Percentiles rank a stretch among this genome's conserved stretches.
phyloP scores from a whole-genome alignment of 2,329 filamentous ascomycete species.

The Acephala macrosclerotiorum region DNA sequence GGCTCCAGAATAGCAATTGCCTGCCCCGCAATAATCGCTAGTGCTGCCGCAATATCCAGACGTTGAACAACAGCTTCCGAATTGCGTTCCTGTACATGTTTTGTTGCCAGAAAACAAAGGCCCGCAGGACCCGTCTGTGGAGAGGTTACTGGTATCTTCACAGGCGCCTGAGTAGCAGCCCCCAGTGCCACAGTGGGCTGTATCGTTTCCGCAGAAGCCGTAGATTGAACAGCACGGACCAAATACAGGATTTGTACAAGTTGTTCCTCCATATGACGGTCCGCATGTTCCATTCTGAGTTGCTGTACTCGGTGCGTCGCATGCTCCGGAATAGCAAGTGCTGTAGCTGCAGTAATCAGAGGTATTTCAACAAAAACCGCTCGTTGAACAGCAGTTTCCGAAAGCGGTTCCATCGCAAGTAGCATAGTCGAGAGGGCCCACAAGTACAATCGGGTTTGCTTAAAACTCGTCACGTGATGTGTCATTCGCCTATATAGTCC shows the following conservation, averaged over 20 bases:
- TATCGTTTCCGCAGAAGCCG: constrained; percentile 26
- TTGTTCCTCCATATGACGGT: not conserved
- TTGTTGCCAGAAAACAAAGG: constrained; percentile 41
- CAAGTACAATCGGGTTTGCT: too few relatives aligned
- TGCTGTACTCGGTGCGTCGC: not conserved
- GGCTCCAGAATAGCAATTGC: constrained; percentile 37
- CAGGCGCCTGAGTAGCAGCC: constrained; percentile 39
- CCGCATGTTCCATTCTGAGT: not conserved
- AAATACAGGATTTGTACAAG: not conserved
- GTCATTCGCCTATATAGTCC: too few relatives aligned
- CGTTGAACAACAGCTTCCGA: constrained; percentile 39
- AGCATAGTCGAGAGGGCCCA: constrained; percentile 17
- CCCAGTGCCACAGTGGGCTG: constrained; percentile 38
- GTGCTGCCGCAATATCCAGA: constrained; percentile 39
- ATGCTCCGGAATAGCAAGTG: constrained; percentile 10
- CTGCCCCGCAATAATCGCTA: constrained; percentile 35
- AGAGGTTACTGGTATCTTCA: constrained; percentile 37
- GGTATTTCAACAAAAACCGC: constrained; percentile 21
- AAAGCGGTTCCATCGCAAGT: constrained; percentile 18
- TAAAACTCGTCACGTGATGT: too few relatives aligned
- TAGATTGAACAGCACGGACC: constrained; percentile 20
- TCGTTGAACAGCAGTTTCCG: constrained; percentile 22
- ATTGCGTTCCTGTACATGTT: constrained; percentile 41
- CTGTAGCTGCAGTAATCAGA: constrained; percentile 33
- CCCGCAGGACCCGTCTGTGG: constrained; percentile 38